Base-by-base conservation (phyloP, 192 early-diverging fungal genomes). In the Rhizophagus sp. region DNA sequence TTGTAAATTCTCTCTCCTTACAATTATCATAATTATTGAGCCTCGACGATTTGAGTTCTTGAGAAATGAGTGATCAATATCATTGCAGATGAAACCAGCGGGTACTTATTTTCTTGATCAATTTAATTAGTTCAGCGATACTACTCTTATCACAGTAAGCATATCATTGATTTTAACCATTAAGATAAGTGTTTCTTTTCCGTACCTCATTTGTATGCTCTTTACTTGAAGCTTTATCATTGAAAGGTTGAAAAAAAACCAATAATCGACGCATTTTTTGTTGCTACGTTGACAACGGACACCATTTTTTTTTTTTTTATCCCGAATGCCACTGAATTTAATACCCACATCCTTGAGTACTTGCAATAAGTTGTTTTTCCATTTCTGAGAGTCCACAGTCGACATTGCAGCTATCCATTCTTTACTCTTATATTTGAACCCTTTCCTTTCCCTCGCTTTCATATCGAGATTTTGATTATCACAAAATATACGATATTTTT, bases 161-260 rank as follows among this genome's bases (percentile, higher is more conserved):
- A 99, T 99, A 41, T 97, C 98, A 83, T 99, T 97, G 1, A 98
- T 96, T 83, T 99, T 97, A 86, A 97, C 27, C 98, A 99, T 99
- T 33, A 34, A 34, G 34, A 34, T 34, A 34, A 34, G 88, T 85
- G 71, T 89, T 90, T 73, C 10, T 79, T 76, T 13, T 77, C 77
- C 27, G 34, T 61, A 19, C 69, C 49, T 11, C n/a, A 2, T 62
- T 44, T 78, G 2, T 57, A 27, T 0, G 64, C 22, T 13, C 73
- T 81, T 75, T 82, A 19, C 15, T 19, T 52, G 50, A 52, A 50
- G 49, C 27, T 44, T 30, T 30, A 30, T 30, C 27, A 30, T 30
- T 30, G 0, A 24, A 62, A 22, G 17, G 66, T 12, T 39, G 63
- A 79, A 87, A 91, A 82, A 87, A 93, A 27, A 30, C 91, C 88